A percentile compares a stretch with the other conserved stretches of the same genome.
Conservation (phyloP, 2,329 filamentous ascomycete species). For the Botrytis galanthina region DNA sequence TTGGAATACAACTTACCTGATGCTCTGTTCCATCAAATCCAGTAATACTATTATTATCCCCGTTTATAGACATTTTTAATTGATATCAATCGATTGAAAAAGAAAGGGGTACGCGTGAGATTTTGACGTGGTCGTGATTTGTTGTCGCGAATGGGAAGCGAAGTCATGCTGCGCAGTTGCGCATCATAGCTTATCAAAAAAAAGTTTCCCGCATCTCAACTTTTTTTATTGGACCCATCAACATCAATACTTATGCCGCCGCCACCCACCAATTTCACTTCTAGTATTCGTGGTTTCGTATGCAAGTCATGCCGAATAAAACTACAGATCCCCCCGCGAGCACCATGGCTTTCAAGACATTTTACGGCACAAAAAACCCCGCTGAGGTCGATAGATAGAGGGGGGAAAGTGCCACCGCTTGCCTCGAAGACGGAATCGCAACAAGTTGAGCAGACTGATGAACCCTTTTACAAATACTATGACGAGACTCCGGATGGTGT, state of each 20-base stretch:
- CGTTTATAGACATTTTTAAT: conserved; percentile 37
- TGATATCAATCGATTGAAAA: background rate
- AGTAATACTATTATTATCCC: conserved; percentile 29
- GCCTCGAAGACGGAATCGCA: background rate
- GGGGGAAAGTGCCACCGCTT: background rate
- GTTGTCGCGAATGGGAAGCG: conserved; percentile 17
- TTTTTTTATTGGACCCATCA: conserved; percentile 13
- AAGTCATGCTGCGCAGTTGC: conserved; percentile 23
- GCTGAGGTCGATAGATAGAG: conserved; percentile 16
- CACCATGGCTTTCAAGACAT: conserved; percentile 32
- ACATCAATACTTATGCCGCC: conserved; percentile 37
- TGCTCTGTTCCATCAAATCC: conserved; percentile 38
- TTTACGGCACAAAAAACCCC: conserved; percentile 23
- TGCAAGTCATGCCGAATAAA: conserved; percentile 38
- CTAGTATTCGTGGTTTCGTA: conserved; percentile 35
- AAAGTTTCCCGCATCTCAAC: conserved; percentile 23
- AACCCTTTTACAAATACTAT: conserved; percentile 30
- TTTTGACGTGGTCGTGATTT: conserved; percentile 23
- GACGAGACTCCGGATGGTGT: conserved; percentile 35
- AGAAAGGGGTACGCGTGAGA: conserved; percentile 13
- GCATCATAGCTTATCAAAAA: conserved; percentile 23
- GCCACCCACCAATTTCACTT: conserved; percentile 31
- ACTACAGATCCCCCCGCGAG: conserved; percentile 27
- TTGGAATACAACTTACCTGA: conserved; percentile 32
- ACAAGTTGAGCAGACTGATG: conserved; percentile 12